Conservation (phyloP, 2,329 filamentous ascomycete species). For the Volutella citrinella region DNA sequence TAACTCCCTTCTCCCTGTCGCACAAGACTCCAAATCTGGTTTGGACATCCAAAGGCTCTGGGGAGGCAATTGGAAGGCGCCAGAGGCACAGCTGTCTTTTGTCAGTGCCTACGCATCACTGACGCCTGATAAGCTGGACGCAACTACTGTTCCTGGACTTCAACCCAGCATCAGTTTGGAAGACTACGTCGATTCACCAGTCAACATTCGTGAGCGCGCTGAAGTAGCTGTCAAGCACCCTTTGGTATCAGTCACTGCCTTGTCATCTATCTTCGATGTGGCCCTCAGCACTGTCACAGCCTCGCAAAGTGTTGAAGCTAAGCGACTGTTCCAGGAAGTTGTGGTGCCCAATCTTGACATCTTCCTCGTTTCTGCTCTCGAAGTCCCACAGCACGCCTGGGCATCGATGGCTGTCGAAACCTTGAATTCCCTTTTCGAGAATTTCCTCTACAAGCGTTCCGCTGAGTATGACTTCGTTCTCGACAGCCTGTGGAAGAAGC, state of each 20-base stretch:
- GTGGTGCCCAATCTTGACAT: constrained; percentile 73
- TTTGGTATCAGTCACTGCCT: constrained; percentile 81
- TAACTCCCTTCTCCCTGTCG: constrained; percentile 71
- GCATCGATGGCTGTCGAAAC: constrained; percentile 71
- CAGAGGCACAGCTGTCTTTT: constrained; percentile 90
- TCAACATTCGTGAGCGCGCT: constrained; percentile 51
- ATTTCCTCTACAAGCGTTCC: constrained; percentile 77
- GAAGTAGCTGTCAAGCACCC: constrained; percentile 74
- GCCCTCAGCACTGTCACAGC: constrained; percentile 60
- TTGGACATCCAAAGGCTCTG: constrained; percentile 88
- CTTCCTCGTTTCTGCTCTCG: constrained; percentile 75
- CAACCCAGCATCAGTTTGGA: constrained; percentile 70
- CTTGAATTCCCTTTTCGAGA: constrained; percentile 73
- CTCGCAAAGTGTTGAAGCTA: constrained; percentile 61
- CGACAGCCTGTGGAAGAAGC: constrained; percentile 87
- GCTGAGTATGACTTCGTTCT: constrained; percentile 83
- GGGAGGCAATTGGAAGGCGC: constrained; percentile 85
- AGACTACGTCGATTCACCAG: constrained; percentile 49
- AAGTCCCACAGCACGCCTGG: constrained; percentile 72
- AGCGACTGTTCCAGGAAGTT: constrained; percentile 63
- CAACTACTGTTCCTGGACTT: constrained; percentile 78
- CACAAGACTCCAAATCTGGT: constrained; percentile 43
- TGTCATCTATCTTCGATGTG: constrained; percentile 66
- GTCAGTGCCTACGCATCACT: constrained; percentile 82
- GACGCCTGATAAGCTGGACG: constrained; percentile 72